Base-by-base conservation (phyloP, 148 eudicot genomes). In the Rhododendron griersonianum region DNA sequence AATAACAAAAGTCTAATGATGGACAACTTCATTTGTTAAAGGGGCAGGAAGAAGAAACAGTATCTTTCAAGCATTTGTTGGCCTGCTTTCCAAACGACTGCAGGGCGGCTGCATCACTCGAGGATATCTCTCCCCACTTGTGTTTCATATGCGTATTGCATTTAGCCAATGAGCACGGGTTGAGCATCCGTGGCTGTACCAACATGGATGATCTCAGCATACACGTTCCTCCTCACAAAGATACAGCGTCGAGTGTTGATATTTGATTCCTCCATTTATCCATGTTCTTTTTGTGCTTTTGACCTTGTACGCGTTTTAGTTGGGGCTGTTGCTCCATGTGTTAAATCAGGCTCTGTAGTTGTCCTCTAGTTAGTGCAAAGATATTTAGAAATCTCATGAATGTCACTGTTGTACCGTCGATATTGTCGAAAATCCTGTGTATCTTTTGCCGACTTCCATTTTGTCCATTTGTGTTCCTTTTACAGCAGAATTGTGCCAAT, bases 71-170 rank as follows among this genome's bases (percentile, higher is more conserved):
- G 87, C 84, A 91, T 11, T 77, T 86, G 7, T 77, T 94, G 88
- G 86, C 93, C 28, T 84, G 81, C 75, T 92, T 94, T 84, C 92
- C 94, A 14, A 84, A 84, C 9, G 90, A 88, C 78, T 90, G 91
- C 86, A 81, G 89, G 78, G 91, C 91, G 25, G 91, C 91, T 67
- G 84, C 90, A 47, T 78, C 87, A 28, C 74, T 87, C 33, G 39
- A 61, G 11, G 92, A 89, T 39, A 91, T 92, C 83, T 92, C 94
- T 74, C 91, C 94, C 65, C 94, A 92, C 78, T 85, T 92, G 89
- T 92, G 94, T 83, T 92, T 92, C 78, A 92, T 92, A 35, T 92
- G 94, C 83, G 80, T 92, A 33, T 77, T 92, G 84, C 94, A 92
- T 91, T 59, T 91, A 73, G 94, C 94, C 9, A 92, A 92, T 45